Evolutionary conservation across 2,329 filamentous ascomycete genomes (phyloP), one percentile per base, ranked within the genome.

Genomic region (Thelonectria discophora): DNA sequence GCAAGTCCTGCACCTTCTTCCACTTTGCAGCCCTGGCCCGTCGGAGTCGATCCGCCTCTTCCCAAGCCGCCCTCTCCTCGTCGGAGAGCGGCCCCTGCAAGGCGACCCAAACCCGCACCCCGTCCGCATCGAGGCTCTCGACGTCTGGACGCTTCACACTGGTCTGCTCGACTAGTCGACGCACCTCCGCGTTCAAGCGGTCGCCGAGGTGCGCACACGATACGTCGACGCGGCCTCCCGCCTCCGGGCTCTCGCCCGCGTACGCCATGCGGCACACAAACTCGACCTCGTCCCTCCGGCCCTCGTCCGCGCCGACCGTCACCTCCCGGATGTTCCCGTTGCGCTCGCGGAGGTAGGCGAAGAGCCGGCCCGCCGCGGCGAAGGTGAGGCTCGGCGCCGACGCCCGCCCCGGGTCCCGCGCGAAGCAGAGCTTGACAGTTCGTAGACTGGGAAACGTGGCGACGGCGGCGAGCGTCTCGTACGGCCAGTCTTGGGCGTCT

Each of bases 401-500:
- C 30, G 49, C 45, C 5, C 57, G 49, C 9, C 49, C 46, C 10
- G 10, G 10, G 6, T 21, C 42, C 10, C 47, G 37, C 2, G 54
- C 54, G 24, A 58, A 61, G 57, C 61, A 64, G 2, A 64, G 34
- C n/a, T 64, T 57, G 18, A 64, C 58, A 8, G 39, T 52, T 12
- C 46, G 54, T 6, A 64, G 45, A 12, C 40, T 12, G 13, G 58
- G 54, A 51, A 64, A 64, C 11, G 53, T 18, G 12, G 53, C 49
- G n/a, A 64, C 58, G 18, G 45, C 54, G 12, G 55, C 40, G 0
- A 64, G 46, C 6, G 15, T 15, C 17, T n/a, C 18, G 20, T 61
- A 58, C 9, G 54, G 50, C 61, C 61, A 64, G 1, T 40, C 17
- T 34, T 46, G 17, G 2, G 39, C 11, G 12, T 50, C 45, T 12